A percentile compares a stretch with the other conserved stretches of the same genome.
phyloP scores from a whole-genome alignment of 805 yeast genomes.

The Lipomyces mesembrius region DNA sequence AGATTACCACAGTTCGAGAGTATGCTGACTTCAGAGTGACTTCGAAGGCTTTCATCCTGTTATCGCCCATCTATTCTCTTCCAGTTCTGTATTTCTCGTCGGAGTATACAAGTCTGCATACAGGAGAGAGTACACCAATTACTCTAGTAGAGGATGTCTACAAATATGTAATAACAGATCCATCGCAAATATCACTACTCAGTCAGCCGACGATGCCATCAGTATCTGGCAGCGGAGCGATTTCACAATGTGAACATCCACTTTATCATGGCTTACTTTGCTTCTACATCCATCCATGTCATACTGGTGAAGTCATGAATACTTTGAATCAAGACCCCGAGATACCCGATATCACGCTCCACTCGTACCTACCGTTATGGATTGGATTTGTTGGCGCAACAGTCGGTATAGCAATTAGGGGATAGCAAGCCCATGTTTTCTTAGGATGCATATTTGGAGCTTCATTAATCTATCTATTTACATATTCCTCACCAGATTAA shows the following conservation, averaged over 20 bases:
- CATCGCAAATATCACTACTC: neutral
- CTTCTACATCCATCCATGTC: constrained; percentile 37
- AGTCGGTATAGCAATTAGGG: constrained; percentile 22
- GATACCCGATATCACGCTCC: constrained; percentile 6
- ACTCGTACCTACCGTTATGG: constrained; percentile 30
- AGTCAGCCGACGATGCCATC: neutral
- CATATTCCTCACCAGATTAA: neutral
- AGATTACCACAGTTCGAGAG: constrained; percentile 5
- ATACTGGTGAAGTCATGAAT: constrained; percentile 30
- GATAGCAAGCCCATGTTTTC: neutral
- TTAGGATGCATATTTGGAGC: neutral
- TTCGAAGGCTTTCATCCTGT: constrained; percentile 14
- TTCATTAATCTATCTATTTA: constrained; percentile 7
- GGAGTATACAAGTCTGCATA: neutral
- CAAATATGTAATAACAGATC: constrained; percentile 12
- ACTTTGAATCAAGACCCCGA: constrained; percentile 13
- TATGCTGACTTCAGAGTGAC: constrained; percentile 2
- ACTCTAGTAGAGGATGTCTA: constrained; percentile 21
- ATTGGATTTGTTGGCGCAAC: constrained; percentile 28
- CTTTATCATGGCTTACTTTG: constrained; percentile 14
- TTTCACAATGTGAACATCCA: constrained; percentile 36
- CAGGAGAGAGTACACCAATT: constrained; percentile 5
- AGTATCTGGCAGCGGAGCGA: constrained; percentile 8
- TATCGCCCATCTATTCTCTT: constrained; percentile 24
- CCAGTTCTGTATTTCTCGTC: constrained; percentile 29